Evolutionary conservation across 495 filamentous ascomycete genomes (phyloP).

Genomic region (Penicillium antarcticum): DNA sequence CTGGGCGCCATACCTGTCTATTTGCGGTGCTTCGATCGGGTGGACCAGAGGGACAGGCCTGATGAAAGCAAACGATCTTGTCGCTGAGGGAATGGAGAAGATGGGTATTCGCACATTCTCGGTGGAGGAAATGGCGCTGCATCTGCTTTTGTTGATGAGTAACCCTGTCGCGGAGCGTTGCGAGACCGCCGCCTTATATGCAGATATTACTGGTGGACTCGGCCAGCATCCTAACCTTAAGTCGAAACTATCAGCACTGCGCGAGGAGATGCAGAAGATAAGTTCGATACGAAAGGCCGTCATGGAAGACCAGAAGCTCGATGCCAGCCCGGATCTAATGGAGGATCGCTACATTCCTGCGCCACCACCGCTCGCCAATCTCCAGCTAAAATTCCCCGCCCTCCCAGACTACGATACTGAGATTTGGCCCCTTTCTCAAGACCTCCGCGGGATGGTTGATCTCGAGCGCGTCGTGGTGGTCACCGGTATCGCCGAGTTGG

Average conservation of each 20-base stretch:
- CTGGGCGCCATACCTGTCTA: too few species aligned
- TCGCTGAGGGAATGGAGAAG: conserved; percentile 92
- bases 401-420: conserved; percentile 88
- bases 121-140: conserved; percentile 97
- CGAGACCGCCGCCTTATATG: conserved; percentile 96
- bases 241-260: too few species aligned
- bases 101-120: conserved; percentile 97
- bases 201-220: conserved; percentile 94
- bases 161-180: conserved; percentile 84
- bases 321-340: conserved; percentile 85
- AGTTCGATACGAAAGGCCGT: too few species aligned
- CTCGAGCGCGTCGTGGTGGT: conserved; percentile 97
- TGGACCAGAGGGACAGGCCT: conserved; percentile 98
- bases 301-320: too few species aligned
- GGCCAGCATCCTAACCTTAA: too few species aligned
- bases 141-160: conserved; percentile 87
- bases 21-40: too few species aligned
- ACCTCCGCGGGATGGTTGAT: conserved; percentile 95
- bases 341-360: too few species aligned
- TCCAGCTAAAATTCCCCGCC: conserved; percentile 92
- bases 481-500: conserved; percentile 92
- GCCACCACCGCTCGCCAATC: conserved; percentile 90
- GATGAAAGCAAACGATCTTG: conserved; percentile 96
- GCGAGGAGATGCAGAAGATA: too few species aligned
- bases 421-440: conserved; percentile 76